Base-by-base conservation (phyloP, 2,329 filamentous ascomycete species). In the Emericellopsis atlantica region DNA sequence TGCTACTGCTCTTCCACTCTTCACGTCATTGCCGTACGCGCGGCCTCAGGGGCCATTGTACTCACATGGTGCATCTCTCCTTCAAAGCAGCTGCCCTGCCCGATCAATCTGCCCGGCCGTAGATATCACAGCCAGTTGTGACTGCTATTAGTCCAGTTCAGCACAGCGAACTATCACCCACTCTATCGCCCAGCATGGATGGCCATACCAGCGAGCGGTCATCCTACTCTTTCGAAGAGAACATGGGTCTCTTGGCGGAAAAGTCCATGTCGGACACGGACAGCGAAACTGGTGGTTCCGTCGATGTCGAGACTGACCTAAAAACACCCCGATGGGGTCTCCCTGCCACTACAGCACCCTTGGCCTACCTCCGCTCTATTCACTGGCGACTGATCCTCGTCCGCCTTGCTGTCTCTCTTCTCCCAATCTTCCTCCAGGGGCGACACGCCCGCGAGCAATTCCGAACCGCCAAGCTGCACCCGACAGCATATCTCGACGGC, bases 401-500 rank as follows among this genome's bases (percentile, higher is more conserved):
- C 39, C 64, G 64, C 12, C 49, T 54, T 21, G 50, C 51, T 45
- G 50, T 68, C 47, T 73, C 72, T 50, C 54, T 74, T 14, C 52
- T 70, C n/a, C 71, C 71, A n/a, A 70, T 65, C 53, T 74, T 74
- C 48, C 48, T 73, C 36, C 68, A 71, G 39, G 59, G 62, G 37
- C 60, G 61, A 23, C 53, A 65, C 43, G 58, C 58, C 29, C 55
- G 64, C 32, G 62, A 67, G 40, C 57, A 61, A 38, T 57, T 58
- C 39, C 59, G 59, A n/a, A 53, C 59, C 5, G 54, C 62, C 21
- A 63, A 61, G 37, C 55, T 69, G n/a, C 54, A 62, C 31, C 71
- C 72, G 14, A 76, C 72, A 8, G 64, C 72, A 7, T 75, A 76
- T 48, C 69, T 76, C 37, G 73, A 76, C 48, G 72, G 72, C 44